These are phyloP conservation scores for Phlegmacium glaucopus DNA, from an alignment of 768 basidiomycete genomes.

Conservation along the genomic window DNA sequence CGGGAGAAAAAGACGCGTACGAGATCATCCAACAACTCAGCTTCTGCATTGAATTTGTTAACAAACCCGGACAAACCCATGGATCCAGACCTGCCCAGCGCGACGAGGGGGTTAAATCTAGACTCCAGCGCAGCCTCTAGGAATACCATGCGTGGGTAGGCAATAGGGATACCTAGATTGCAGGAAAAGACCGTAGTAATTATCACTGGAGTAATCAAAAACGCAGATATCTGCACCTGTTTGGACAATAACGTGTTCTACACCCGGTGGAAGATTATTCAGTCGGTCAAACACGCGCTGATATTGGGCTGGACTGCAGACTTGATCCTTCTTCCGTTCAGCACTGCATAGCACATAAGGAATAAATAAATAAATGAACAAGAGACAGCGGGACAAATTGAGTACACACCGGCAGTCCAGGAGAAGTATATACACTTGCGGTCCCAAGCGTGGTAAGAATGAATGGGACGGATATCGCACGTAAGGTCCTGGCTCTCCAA, in stretches of 20 bases:
- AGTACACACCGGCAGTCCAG: conserved; percentile 73
- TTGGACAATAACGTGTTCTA: conserved; percentile 84
- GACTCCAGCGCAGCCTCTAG: conserved; percentile 75
- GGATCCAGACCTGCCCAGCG: conserved; percentile 64
- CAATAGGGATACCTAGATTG: conserved; percentile 77
- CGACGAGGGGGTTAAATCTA: conserved; percentile 81
- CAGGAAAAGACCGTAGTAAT: not conserved
- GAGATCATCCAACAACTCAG: conserved; percentile 92
- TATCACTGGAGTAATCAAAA: not conserved
- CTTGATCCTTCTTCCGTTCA: conserved; percentile 78
- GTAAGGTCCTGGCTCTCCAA: conserved; percentile 76
- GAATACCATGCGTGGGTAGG: conserved; percentile 93
- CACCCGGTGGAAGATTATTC: conserved; percentile 50
- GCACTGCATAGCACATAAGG: conserved; percentile 44
- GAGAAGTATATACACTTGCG: conserved; percentile 68
- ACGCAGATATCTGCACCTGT: not conserved
- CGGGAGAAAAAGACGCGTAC: conserved; percentile 33
- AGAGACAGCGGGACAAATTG: conserved; percentile 2
- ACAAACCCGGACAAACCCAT: conserved; percentile 75
- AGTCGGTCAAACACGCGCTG: conserved; percentile 65
- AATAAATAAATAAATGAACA: not conserved
- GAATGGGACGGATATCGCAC: conserved; percentile 82
- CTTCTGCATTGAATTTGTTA: conserved; percentile 89
- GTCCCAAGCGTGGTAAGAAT: conserved; percentile 76
- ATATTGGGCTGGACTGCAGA: conserved; percentile 77